Conservation (phyloP, 805 yeast species). For the Candida vartiovaarae region DNA sequence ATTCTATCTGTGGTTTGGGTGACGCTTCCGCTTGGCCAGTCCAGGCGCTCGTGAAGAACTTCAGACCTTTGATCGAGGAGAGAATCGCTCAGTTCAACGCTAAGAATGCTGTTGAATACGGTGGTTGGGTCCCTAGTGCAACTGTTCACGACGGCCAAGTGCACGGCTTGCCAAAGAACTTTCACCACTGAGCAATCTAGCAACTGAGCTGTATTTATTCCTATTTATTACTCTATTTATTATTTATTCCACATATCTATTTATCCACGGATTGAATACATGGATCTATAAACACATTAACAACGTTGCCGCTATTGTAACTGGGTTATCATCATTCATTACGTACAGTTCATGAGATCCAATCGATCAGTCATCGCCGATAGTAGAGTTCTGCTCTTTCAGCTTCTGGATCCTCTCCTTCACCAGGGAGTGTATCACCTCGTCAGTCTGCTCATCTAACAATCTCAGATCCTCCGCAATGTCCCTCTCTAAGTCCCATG, state of each 20-base stretch:
- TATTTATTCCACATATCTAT: conserved; percentile 1
- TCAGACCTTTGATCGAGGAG: conserved; percentile 76
- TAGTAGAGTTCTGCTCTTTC: too few species aligned
- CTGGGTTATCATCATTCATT: too few species aligned
- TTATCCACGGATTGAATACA: too few species aligned
- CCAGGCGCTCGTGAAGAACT: conserved; percentile 80
- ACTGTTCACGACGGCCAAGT: conserved; percentile 57
- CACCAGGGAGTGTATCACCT: conserved; percentile 31
- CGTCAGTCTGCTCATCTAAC: conserved; percentile 36
- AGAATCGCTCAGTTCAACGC: conserved; percentile 59
- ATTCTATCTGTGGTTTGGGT: conserved; percentile 87
- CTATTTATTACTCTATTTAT: conserved; percentile 8
- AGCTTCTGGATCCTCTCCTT: conserved; percentile 25
- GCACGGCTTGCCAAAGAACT: conserved; percentile 42
- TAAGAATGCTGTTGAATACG: conserved; percentile 40
- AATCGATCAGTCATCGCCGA: too few species aligned
- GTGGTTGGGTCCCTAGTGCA: conserved; percentile 73
- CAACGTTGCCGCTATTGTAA: too few species aligned
- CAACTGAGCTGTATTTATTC: background rate
- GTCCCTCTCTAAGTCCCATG: conserved; percentile 33
- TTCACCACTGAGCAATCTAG: conserved; percentile 15
- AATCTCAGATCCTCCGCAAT: conserved; percentile 31
- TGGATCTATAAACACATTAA: too few species aligned
- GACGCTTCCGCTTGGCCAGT: conserved; percentile 95
- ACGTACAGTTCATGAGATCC: too few species aligned